Conservation (phyloP, 345 rosid species). For the Euphorbia peplus region DNA sequence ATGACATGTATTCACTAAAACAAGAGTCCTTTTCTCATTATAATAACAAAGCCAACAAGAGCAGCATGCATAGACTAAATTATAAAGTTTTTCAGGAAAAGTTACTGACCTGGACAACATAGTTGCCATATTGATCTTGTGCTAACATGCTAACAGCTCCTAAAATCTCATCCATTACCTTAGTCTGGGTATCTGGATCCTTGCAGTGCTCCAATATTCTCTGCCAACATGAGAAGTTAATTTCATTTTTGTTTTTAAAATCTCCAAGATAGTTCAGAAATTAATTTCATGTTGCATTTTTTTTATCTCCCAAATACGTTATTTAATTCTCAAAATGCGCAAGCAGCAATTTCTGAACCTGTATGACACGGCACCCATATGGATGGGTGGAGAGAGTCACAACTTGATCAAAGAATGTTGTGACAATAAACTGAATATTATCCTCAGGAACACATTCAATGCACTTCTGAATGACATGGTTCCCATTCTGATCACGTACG, state of each 20-base stretch:
- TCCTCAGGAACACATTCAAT: slow-evolving; percentile 92
- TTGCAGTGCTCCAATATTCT: slow-evolving; percentile 89
- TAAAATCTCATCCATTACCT: slow-evolving; percentile 83
- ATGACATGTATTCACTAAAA: neutral
- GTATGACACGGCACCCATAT: slow-evolving; percentile 94
- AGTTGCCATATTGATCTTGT: slow-evolving; percentile 96
- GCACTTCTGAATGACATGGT: slow-evolving; percentile 96
- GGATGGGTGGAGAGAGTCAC: slow-evolving; percentile 85
- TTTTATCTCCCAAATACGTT: neutral
- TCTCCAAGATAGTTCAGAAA: neutral
- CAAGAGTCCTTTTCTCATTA: neutral
- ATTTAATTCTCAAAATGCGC: neutral
- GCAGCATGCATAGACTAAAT: neutral
- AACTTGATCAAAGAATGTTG: slow-evolving; percentile 84
- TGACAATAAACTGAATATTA: slow-evolving; percentile 65
- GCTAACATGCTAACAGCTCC: slow-evolving; percentile 88
- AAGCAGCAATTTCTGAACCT: slow-evolving; percentile 40
- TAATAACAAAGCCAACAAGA: neutral
- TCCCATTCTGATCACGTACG: slow-evolving; percentile 96
- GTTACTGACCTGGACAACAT: slow-evolving; percentile 87
- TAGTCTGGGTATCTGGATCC: slow-evolving; percentile 60
- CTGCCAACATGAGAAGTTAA: slow-evolving; percentile 31
- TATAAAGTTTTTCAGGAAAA: neutral
- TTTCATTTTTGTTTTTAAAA: too few species aligned
- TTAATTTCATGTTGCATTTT: neutral